Evolutionary conservation across 2,329 filamentous ascomycete species (phyloP), one percentile per base, ranked within the genome.

Genomic region (Cladophialophora yegresii): DNA sequence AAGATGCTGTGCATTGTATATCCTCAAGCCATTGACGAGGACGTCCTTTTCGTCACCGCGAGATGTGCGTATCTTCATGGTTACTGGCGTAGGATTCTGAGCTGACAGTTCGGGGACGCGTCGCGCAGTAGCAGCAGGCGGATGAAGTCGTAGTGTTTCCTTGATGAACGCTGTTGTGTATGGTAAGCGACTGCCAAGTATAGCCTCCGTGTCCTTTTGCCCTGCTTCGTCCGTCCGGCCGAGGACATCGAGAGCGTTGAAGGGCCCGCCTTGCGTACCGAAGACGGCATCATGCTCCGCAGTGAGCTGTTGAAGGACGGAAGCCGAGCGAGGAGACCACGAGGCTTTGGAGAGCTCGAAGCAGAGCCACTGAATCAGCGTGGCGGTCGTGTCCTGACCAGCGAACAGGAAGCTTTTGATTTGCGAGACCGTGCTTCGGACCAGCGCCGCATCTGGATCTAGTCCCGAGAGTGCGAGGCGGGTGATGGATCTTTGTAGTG

Each of bases 281-380:
- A 86, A 80, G 10, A 86, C 76, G 1, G 75, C 73, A 66, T 84
- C 81, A 69, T 84, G 83, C 71, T 87, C 85, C 32, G 76, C 72
- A 22, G 77, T 73, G n/a, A 83, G 75, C 2, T 72, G 73, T 4
- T 70, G 68, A n/a, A 77, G 71, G 33, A 72, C 70, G 6, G 70
- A 63, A 1, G 73, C 74, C 40, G 76, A 62, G 20, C 57, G 32
- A 1, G 58, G 58, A 5, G 59, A 65, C 58, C 63, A 67, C 13
- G 62, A 63, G 6, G 57, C 57, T 45, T 69, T 69, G 13, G 63
- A 68, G 28, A 69, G 58, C 47, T 69, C 65, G 40, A 62, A 67
- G 36, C 61, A 63, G 43, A 69, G 59, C 67, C 67, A 69, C 54
- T 69, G 67, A 43, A 69, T 71, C 5, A 72, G 69, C 26, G 67